A percentile compares a stretch with the other conserved stretches of the same genome.
phyloP scores from a whole-genome alignment of 202 grass and related monocot genomes.

The Digitaria exilis region DNA sequence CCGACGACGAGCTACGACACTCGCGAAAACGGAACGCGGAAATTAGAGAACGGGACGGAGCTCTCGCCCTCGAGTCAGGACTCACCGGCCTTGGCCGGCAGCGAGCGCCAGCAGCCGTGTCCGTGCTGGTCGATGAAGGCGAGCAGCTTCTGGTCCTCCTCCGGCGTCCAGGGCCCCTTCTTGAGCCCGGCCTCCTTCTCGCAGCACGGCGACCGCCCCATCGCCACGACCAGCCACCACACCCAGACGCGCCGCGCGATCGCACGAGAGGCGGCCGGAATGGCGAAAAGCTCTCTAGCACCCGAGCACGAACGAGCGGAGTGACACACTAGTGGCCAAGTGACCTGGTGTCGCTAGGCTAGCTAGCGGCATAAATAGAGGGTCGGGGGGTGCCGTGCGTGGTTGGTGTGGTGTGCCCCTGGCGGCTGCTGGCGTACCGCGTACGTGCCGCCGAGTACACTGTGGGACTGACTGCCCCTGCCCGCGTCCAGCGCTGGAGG shows the following conservation, averaged over 20 bases:
- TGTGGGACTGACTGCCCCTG: neutral
- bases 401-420: neutral
- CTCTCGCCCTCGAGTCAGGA: too few relatives aligned
- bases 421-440: neutral
- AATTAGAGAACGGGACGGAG: neutral
- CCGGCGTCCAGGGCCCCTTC: slow-evolving; percentile 79
- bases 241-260: neutral
- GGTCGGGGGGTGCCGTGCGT: neutral
- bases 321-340: neutral
- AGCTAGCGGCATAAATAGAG: slow-evolving; percentile 48
- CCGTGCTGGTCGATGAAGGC: slow-evolving; percentile 77
- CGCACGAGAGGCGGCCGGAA: neutral
- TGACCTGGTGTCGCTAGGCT: slow-evolving; percentile 2
- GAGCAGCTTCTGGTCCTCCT: slow-evolving; percentile 90
- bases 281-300: neutral
- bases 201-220: slow-evolving; percentile 87
- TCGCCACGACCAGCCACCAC: neutral
- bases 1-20: neutral
- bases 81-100: slow-evolving; percentile 62
- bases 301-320: neutral
- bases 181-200: slow-evolving; percentile 83
- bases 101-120: slow-evolving; percentile 87
- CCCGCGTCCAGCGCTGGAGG: neutral
- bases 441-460: neutral
- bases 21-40: neutral